A percentile compares a stretch with the other conserved stretches of the same genome.
Conservation (phyloP, 2,329 filamentous ascomycete genomes). For the Stemphylium beticola region DNA sequence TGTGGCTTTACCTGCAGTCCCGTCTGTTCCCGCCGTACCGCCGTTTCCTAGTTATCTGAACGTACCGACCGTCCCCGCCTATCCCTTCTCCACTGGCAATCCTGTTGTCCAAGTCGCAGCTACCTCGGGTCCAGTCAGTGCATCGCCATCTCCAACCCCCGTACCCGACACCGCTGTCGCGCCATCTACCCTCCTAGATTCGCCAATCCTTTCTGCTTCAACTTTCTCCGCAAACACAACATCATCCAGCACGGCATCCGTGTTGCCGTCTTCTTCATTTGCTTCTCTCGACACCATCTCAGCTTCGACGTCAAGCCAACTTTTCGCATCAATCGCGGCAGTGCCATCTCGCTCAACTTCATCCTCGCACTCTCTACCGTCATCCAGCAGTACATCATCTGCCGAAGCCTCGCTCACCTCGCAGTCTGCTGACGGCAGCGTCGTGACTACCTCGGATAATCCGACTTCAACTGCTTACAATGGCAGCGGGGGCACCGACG, state of each 20-base stretch:
- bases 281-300: constrained; percentile 6
- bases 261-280: constrained; percentile 2
- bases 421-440: constrained; percentile 6
- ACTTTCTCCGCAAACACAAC: constrained; percentile 24
- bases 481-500: constrained; percentile 20
- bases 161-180: constrained; percentile 7
- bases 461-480: constrained; percentile 14
- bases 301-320: constrained; percentile 3
- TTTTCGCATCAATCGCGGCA: constrained; percentile 3
- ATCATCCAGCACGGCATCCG: constrained; percentile 10
- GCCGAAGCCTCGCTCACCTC: constrained; percentile 18
- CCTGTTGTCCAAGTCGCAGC: constrained; percentile 10
- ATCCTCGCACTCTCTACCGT: constrained; percentile 8
- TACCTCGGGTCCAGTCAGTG: constrained; percentile 8
- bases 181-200: constrained; percentile 1
- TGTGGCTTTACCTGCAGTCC: constrained; percentile 14
- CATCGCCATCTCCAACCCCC: constrained; percentile 17
- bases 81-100: constrained; percentile 39
- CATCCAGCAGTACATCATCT: constrained; percentile 17
- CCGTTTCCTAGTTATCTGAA: constrained; percentile 43
- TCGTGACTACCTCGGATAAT: constrained; percentile 20
- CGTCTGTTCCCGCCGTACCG: constrained; percentile 41
- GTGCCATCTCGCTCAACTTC: constrained; percentile 13
- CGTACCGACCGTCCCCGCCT: constrained; percentile 39
- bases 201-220: constrained; percentile 5